Conservation (phyloP, 2,329 filamentous ascomycete genomes). For the Pseudogymnoascus sp. region DNA sequence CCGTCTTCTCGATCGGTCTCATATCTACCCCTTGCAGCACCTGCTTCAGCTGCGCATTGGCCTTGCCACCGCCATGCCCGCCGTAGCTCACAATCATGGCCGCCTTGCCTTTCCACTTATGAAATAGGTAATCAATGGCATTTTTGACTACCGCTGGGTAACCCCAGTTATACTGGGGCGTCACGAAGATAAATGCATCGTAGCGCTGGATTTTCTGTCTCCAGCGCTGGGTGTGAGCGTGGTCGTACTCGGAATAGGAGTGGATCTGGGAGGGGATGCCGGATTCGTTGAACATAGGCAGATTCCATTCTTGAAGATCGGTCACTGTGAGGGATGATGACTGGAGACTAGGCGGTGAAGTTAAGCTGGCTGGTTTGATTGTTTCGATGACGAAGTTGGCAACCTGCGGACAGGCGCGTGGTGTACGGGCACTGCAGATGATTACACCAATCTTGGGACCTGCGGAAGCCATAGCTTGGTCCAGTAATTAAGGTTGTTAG, state of each 20-base stretch:
- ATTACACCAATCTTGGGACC: conserved; percentile 27
- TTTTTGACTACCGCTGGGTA: conserved; percentile 39
- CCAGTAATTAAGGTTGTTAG: background rate
- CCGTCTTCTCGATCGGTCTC: conserved; percentile 26
- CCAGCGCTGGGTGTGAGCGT: conserved; percentile 32
- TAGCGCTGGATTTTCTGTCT: conserved; percentile 28
- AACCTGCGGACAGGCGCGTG: conserved; percentile 31
- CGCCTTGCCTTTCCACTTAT: conserved; percentile 40
- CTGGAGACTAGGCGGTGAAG: conserved; percentile 15
- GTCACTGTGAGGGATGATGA: conserved; percentile 23
- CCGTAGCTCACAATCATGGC: conserved; percentile 40
- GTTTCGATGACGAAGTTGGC: conserved; percentile 27
- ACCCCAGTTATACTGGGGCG: conserved; percentile 39
- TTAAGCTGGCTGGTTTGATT: conserved; percentile 17
- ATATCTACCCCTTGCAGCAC: conserved; percentile 31
- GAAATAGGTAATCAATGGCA: conserved; percentile 39
- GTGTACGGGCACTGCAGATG: conserved; percentile 29
- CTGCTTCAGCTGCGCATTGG: conserved; percentile 29
- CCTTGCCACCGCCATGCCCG: conserved; percentile 33
- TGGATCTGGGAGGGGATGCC: conserved; percentile 31
- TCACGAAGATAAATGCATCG: conserved; percentile 35
- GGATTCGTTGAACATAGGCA: conserved; percentile 33
- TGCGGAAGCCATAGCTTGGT: background rate
- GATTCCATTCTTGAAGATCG: conserved; percentile 27
- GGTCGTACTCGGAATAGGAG: conserved; percentile 27